phyloP scores from a whole-genome alignment of 352 stramenopile genomes.

The Stephanocyclus meneghinianus region DNA sequence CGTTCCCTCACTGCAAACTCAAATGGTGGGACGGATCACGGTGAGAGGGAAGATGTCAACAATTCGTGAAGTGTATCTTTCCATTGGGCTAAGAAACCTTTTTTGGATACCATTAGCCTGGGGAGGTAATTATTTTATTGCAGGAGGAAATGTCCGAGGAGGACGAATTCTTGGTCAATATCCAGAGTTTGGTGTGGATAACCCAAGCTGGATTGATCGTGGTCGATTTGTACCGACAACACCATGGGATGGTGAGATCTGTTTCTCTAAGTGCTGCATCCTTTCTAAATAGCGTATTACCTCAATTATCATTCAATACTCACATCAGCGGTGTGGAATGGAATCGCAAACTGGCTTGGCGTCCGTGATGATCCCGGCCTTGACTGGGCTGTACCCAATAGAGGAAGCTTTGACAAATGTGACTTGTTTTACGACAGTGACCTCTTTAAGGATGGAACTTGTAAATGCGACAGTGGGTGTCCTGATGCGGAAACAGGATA shows the following conservation, averaged over 20 bases:
- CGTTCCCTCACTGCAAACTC: slow-evolving; percentile 72
- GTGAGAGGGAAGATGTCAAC: background rate
- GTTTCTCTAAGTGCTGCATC: slow-evolving; percentile 12
- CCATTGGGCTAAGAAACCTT: background rate
- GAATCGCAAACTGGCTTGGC: slow-evolving; percentile 49
- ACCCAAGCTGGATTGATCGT: slow-evolving; percentile 45
- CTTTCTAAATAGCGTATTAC: background rate
- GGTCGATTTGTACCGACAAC: slow-evolving; percentile 75
- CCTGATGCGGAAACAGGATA: background rate
- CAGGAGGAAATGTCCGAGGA: slow-evolving; percentile 61
- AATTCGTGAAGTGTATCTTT: too few relatives aligned
- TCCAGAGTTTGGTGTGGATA: slow-evolving; percentile 55
- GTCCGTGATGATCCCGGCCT: slow-evolving; percentile 29
- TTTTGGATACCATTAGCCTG: slow-evolving; percentile 17
- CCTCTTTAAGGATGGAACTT: slow-evolving; percentile 28
- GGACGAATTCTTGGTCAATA: slow-evolving; percentile 69
- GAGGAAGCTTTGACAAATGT: slow-evolving; percentile 27
- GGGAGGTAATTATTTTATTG: slow-evolving; percentile 65
- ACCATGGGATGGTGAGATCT: slow-evolving; percentile 51
- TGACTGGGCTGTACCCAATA: slow-evolving; percentile 49
- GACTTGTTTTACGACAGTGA: slow-evolving; percentile 25
- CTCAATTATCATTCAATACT: background rate
- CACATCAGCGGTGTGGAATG: slow-evolving; percentile 46
- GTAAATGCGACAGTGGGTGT: slow-evolving; percentile 11
- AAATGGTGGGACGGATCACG: slow-evolving; percentile 78